These are phyloP conservation scores for Cyclocybe cylindracea DNA, from an alignment of 768 basidiomycete genomes.

Conservation along the genomic window DNA sequence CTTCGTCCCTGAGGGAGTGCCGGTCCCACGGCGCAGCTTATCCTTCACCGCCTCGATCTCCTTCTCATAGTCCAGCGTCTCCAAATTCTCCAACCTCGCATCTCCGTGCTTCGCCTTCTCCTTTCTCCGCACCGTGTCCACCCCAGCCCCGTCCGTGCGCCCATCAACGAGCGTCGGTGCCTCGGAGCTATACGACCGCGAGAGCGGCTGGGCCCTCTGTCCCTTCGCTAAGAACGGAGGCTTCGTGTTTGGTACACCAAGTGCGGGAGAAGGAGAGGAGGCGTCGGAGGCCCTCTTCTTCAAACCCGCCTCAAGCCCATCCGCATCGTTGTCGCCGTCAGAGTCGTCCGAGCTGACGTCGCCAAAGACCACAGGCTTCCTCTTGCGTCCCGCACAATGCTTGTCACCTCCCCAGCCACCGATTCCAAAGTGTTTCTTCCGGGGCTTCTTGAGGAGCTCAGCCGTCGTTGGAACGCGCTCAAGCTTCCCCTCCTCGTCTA, in stretches of 20 bases:
- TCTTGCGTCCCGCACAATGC: too few species aligned
- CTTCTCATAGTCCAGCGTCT: slow-evolving; percentile 36
- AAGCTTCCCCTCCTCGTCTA: too few species aligned
- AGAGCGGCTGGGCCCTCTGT: slow-evolving; percentile 8
- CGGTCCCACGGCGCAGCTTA: slow-evolving; percentile 11
- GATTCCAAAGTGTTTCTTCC: too few species aligned
- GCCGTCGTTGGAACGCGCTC: too few species aligned
- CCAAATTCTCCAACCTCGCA: slow-evolving; percentile 1
- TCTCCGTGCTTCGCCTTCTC: slow-evolving; percentile 5
- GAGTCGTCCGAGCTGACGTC: slow-evolving; percentile 35
- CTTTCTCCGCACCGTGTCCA: not conserved
- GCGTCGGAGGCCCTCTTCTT: not conserved
- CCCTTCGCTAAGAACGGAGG: slow-evolving; percentile 1
- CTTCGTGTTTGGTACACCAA: slow-evolving; percentile 1
- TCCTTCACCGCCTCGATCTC: slow-evolving; percentile 41
- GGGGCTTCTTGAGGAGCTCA: too few species aligned
- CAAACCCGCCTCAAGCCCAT: too few species aligned
- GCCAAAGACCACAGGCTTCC: slow-evolving; percentile 6
- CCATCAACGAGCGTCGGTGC: slow-evolving; percentile 31
- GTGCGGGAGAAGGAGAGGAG: slow-evolving; percentile 10
- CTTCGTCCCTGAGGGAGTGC: not conserved
- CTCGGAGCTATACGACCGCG: slow-evolving; percentile 21
- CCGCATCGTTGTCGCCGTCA: slow-evolving; percentile 18
- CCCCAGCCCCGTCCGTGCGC: not conserved
- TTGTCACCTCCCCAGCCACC: too few species aligned